Evolutionary conservation across 768 basidiomycete genomes (phyloP).

Genomic region (Suillus spraguei): DNA sequence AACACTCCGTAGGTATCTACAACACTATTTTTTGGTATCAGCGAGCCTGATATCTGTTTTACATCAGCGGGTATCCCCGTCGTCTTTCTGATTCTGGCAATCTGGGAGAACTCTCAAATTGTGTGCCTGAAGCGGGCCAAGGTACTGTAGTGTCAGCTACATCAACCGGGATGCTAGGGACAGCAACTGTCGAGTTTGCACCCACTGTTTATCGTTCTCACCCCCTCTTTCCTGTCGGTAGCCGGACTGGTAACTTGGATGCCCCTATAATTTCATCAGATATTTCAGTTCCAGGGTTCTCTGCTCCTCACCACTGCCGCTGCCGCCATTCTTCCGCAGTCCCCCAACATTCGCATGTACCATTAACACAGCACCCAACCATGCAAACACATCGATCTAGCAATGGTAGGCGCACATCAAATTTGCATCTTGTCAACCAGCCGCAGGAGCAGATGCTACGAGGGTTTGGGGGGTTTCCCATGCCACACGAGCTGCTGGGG

Average conservation of each 20-base stretch:
- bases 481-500: conserved; percentile 59
- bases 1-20: neutral
- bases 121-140: neutral
- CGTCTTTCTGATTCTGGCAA: conserved; percentile 42
- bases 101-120: conserved; percentile 7
- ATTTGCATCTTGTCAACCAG: conserved; percentile 17
- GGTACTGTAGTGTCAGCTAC: neutral
- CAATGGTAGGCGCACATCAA: conserved; percentile 8
- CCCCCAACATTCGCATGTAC: conserved; percentile 16
- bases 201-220: conserved; percentile 33
- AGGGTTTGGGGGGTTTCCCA: conserved; percentile 76
- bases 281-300: conserved; percentile 1
- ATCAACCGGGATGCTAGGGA: conserved; percentile 36
- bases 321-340: conserved; percentile 19
- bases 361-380: conserved; percentile 22
- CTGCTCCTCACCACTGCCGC: neutral
- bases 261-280: conserved; percentile 13
- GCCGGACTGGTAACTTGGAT: conserved; percentile 21
- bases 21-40: conserved; percentile 5
- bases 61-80: conserved; percentile 15
- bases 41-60: conserved; percentile 12
- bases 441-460: conserved; percentile 37
- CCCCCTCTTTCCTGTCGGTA: conserved; percentile 28
- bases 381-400: conserved; percentile 14
- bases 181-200: conserved; percentile 57